Base-by-base conservation (phyloP, 2,329 filamentous ascomycete genomes). In the Fusarium albosuccineum region DNA sequence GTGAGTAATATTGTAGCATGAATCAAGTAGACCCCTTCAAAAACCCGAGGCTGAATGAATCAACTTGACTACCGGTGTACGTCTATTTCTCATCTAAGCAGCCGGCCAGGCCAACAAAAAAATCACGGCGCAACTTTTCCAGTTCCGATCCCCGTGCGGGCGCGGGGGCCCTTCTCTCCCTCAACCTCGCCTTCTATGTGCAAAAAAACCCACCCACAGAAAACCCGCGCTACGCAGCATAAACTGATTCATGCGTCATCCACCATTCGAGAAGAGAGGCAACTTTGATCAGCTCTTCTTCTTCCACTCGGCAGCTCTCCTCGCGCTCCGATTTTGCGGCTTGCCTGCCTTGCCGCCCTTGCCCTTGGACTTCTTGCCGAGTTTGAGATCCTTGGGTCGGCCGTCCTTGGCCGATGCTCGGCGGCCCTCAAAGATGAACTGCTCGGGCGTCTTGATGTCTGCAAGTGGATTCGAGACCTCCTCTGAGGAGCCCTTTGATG, bases 371-470 rank as follows among this genome's bases (percentile, higher is more conserved):
- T 86, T 87, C 67, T 87, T 87, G 10, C 86, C 85, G 36, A 90
- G 78, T 76, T 85, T 90, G 64, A 87, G 76, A 71, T 88, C 87
- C 77, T 82, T 90, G 40, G 87, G 87, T 72, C 84, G 89, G 5
- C 87, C 90, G 62, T 90, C 87, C 59, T 85, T 90, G 33, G 85
- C 81, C 56, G 86, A 92, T 9, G 92, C 92, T 55, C 93, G 86
- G 66, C 91, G 89, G 0, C 93, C 93, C 77, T 97, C 93, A 72
- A 95, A 94, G n/a, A 94, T 86, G 66, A 94, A 87, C 14, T 84
- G 82, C 77, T 94, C 91, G 0, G 91, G 90, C 1, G 86, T 84
- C 78, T 87, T 86, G 68, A 86, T 76, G 14, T 42, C 49, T 14
- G 29, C 22, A 27, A 42, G 26, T 7, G 46, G 42, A 50, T 58